A percentile compares a stretch with the other conserved stretches of the same genome.
phyloP scores from a whole-genome alignment of 768 basidiomycete genomes.

The Lentinula boryana region DNA sequence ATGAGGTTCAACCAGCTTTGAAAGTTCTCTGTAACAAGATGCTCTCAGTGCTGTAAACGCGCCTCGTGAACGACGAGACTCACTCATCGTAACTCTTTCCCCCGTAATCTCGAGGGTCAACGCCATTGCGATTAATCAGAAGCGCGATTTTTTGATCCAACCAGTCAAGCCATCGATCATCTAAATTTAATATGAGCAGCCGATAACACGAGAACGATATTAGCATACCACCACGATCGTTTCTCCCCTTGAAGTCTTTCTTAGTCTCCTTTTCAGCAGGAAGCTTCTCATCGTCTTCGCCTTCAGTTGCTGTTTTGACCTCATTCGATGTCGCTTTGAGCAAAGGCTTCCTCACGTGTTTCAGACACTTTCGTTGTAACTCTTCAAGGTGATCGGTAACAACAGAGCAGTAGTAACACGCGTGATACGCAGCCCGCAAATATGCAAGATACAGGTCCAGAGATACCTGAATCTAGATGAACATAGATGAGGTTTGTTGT shows the following conservation, averaged over 20 bases:
- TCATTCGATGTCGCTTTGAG: conserved; percentile 51
- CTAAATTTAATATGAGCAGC: conserved; percentile 28
- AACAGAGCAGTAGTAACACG: conserved; percentile 97
- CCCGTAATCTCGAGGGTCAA: conserved; percentile 85
- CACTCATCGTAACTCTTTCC: conserved; percentile 90
- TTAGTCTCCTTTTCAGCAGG: conserved; percentile 26
- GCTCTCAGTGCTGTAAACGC: conserved; percentile 7
- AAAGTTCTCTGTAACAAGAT: conserved; percentile 58
- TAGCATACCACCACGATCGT: conserved; percentile 58
- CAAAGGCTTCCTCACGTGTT: conserved; percentile 79
- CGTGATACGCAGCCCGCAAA: conserved; percentile 86
- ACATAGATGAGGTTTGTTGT: conserved; percentile 15
- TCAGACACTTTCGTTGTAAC: conserved; percentile 90
- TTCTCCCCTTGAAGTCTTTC: conserved; percentile 32
- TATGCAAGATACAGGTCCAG: conserved; percentile 93
- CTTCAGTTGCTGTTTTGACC: conserved; percentile 29
- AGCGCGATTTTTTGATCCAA: conserved; percentile 83
- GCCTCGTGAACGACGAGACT: conserved; percentile 23
- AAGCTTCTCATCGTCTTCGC: conserved; percentile 36
- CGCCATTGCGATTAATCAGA: conserved; percentile 67
- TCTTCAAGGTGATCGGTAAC: conserved; percentile 92
- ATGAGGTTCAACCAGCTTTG: conserved; percentile 68
- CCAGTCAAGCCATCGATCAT: conserved; percentile 87
- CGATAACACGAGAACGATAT: background rate
- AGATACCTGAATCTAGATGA: conserved; percentile 61